Conservation (phyloP, 306 rosid species). For the Dicorynia guianensis region DNA sequence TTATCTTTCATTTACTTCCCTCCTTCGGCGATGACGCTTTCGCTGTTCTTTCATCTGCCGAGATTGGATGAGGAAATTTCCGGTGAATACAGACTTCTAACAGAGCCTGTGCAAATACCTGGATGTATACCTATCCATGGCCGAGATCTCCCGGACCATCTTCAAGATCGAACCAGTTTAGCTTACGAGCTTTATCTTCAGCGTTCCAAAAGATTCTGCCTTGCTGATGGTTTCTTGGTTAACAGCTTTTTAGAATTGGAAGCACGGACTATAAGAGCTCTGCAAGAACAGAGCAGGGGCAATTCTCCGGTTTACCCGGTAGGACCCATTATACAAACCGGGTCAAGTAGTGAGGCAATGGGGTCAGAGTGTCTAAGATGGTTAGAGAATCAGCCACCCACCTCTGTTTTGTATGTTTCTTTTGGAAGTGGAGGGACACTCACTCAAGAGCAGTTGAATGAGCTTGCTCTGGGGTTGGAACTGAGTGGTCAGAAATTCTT, state of each 20-base stretch:
- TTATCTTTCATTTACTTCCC: constrained; percentile 33
- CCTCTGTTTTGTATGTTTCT: constrained; percentile 44
- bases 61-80: constrained; percentile 33
- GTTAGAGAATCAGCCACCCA: constrained; percentile 29
- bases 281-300: not conserved
- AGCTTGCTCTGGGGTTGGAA: constrained; percentile 47
- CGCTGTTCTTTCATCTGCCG: constrained; percentile 37
- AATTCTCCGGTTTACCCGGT: constrained; percentile 21
- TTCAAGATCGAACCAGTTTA: constrained; percentile 44
- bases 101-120: constrained; percentile 35
- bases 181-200: constrained; percentile 31
- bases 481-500: constrained; percentile 41
- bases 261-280: not conserved
- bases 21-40: constrained; percentile 8
- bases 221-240: constrained; percentile 42
- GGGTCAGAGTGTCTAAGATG: constrained; percentile 29
- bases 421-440: constrained; percentile 49
- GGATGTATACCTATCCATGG: constrained; percentile 42
- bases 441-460: constrained; percentile 28
- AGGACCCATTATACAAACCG: constrained; percentile 36
- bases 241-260: constrained; percentile 39
- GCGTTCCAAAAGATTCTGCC: constrained; percentile 12
- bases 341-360: not conserved
- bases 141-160: constrained; percentile 38
- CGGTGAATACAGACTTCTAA: constrained; percentile 38